Conservation (phyloP, 805 yeast species). For the Yarrowia divulgata region DNA sequence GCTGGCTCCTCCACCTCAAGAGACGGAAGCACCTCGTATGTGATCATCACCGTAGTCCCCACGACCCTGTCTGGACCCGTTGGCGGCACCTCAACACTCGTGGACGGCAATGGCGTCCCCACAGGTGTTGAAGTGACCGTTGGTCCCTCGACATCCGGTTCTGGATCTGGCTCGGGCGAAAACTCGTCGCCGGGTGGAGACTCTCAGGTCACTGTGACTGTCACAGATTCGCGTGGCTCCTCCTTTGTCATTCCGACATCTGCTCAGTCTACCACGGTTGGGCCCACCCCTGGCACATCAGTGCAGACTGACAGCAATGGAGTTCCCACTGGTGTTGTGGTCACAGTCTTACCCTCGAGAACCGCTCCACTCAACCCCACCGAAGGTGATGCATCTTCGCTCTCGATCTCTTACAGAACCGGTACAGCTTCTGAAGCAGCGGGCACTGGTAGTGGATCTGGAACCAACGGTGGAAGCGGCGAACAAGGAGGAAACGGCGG, state of each 20-base stretch:
- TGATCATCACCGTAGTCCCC: not conserved
- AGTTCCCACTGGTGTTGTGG: conserved; percentile 2
- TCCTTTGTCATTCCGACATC: not conserved
- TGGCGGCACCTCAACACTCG: not conserved
- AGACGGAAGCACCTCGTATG: not conserved
- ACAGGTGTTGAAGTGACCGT: not conserved
- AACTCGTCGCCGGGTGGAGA: too few relatives aligned
- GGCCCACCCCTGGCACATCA: not conserved
- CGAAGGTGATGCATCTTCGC: not conserved
- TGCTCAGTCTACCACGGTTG: not conserved
- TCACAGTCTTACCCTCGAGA: not conserved
- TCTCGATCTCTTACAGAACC: not conserved
- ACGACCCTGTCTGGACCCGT: conserved; percentile 1
- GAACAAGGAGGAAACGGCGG: not conserved
- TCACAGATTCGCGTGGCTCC: conserved; percentile 6
- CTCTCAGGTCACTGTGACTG: not conserved
- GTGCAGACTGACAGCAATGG: conserved; percentile 6
- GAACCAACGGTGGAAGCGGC: not conserved
- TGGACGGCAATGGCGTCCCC: not conserved
- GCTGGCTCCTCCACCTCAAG: not conserved
- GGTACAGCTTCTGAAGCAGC: not conserved
- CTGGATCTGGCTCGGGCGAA: not conserved
- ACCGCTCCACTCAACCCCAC: not conserved
- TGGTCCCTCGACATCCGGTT: not conserved
- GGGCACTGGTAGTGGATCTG: not conserved